phyloP scores from a whole-genome alignment of 202 grass and related monocot genomes.

The Carex sylvatica region DNA sequence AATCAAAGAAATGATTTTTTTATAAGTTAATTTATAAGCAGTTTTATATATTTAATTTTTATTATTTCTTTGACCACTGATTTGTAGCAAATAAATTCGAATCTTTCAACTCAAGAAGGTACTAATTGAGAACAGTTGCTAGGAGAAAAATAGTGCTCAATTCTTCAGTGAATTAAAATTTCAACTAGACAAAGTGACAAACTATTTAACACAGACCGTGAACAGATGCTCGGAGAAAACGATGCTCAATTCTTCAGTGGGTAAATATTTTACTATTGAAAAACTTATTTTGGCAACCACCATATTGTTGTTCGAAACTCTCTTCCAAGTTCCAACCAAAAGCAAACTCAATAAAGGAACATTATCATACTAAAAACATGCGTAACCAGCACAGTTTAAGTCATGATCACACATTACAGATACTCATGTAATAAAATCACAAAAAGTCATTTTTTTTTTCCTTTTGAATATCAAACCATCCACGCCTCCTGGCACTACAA shows the following conservation, averaged over 20 bases:
- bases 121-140: too few species aligned
- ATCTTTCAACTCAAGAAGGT: too few species aligned
- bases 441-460: not conserved
- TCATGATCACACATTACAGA: slow-evolving; percentile 5
- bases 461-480: not conserved
- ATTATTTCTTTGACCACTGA: too few species aligned
- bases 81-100: too few species aligned
- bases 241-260: not conserved
- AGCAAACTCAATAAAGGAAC: not conserved
- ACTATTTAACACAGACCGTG: not conserved
- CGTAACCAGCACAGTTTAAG: not conserved
- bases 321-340: not conserved
- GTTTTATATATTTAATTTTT: too few species aligned
- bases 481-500: not conserved
- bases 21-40: too few species aligned
- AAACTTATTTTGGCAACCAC: not conserved
- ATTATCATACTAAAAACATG: slow-evolving; percentile 17
- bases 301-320: not conserved
- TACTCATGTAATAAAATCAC: not conserved
- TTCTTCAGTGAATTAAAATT: not conserved
- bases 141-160: too few species aligned
- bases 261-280: not conserved
- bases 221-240: not conserved
- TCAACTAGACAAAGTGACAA: not conserved
- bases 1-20: too few species aligned